phyloP scores from a whole-genome alignment of 345 rosid genomes.

The Mangifera indica region DNA sequence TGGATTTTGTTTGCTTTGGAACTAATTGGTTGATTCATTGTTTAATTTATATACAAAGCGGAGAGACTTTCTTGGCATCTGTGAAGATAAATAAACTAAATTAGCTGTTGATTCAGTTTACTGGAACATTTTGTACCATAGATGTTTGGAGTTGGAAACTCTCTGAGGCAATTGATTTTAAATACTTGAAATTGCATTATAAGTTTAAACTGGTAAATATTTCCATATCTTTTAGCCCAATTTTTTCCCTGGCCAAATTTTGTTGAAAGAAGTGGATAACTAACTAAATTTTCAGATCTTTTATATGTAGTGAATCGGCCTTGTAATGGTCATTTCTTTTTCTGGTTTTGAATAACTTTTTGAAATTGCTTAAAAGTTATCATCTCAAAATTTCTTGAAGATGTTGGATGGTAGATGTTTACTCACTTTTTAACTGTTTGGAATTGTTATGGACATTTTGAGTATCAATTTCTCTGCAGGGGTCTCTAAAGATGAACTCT shows the following conservation, averaged over 20 bases:
- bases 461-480: conserved; percentile 53
- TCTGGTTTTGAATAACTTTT: background rate
- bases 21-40: background rate
- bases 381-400: background rate
- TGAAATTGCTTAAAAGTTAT: too few species aligned
- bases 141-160: background rate
- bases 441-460: background rate
- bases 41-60: background rate
- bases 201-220: background rate
- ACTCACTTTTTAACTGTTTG: background rate
- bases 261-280: background rate
- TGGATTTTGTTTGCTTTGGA: background rate
- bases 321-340: background rate
- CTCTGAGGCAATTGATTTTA: background rate
- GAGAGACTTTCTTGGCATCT: background rate
- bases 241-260: background rate
- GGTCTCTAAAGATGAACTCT: conserved; percentile 68
- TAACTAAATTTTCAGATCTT: background rate
- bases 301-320: background rate
- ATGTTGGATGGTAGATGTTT: background rate
- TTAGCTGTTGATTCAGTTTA: background rate
- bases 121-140: background rate
- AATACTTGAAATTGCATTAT: background rate
- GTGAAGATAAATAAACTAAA: background rate
- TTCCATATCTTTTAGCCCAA: background rate